A percentile compares a stretch with the other conserved stretches of the same genome.
Evolutionary conservation across 169 alveolate species (phyloP).

Genomic region (Besnoitia besnoiti): DNA sequence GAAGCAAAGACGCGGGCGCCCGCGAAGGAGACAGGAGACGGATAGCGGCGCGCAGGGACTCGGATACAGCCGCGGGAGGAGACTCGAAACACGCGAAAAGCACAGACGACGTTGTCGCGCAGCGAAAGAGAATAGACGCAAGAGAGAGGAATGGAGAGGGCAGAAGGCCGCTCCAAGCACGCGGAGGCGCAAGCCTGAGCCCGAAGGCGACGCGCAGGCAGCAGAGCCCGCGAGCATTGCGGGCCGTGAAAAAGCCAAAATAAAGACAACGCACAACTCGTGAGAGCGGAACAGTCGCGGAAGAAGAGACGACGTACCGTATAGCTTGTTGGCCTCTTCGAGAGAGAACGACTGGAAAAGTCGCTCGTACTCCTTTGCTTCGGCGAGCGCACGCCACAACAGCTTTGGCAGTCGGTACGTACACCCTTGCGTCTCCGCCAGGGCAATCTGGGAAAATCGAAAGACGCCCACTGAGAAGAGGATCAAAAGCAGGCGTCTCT

Average conservation of each 20-base stretch:
- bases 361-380: slow-evolving; percentile 41
- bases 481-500: too few relatives aligned
- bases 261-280: neutral
- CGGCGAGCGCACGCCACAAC: slow-evolving; percentile 55
- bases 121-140: too few relatives aligned
- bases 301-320: neutral
- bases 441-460: neutral
- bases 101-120: neutral
- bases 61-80: neutral
- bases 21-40: too few relatives aligned
- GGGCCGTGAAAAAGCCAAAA: neutral
- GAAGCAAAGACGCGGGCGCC: too few relatives aligned
- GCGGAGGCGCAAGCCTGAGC: neutral
- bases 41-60: too few relatives aligned
- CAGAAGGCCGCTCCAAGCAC: neutral
- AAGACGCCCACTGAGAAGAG: neutral
- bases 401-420: slow-evolving; percentile 40
- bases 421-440: slow-evolving; percentile 17
- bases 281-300: neutral
- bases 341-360: neutral
- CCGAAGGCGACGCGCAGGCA: neutral
- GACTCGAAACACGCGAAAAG: neutral
- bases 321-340: neutral
- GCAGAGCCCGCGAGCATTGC: neutral
- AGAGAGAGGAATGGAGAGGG: neutral